A percentile compares a stretch with the other conserved stretches of the same genome.
These are phyloP conservation scores for Microcyclosporella mali DNA, from an alignment of 2,329 filamentous ascomycete genomes.

Conservation along the genomic window DNA sequence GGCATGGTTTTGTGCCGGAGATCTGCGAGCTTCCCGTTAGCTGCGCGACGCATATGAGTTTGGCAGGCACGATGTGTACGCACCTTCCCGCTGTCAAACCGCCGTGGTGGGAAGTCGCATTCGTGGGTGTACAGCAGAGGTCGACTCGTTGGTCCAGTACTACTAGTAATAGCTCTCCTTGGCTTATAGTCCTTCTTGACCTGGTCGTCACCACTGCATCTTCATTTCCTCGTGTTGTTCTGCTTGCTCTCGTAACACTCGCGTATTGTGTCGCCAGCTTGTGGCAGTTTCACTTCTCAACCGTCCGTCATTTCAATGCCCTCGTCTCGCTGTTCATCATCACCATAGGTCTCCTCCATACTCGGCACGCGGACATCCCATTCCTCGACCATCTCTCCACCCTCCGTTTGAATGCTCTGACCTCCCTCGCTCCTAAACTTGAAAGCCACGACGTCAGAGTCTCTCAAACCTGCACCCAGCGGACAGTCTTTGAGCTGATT, in stretches of 20 bases:
- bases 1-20: slow-evolving; percentile 1
- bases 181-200: not conserved
- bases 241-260: not conserved
- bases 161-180: not conserved
- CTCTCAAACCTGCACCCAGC: slow-evolving; percentile 29
- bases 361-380: slow-evolving; percentile 32
- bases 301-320: slow-evolving; percentile 19
- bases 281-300: slow-evolving; percentile 12
- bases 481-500: slow-evolving; percentile 34
- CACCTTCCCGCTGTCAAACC: slow-evolving; percentile 7
- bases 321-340: slow-evolving; percentile 21
- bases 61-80: not conserved
- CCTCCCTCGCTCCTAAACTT: slow-evolving; percentile 25
- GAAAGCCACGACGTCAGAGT: slow-evolving; percentile 32
- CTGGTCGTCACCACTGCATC: not conserved
- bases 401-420: slow-evolving; percentile 7
- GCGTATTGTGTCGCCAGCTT: not conserved
- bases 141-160: too few species aligned
- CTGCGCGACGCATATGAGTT: not conserved
- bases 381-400: slow-evolving; percentile 14
- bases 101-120: not conserved
- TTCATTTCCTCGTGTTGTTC: not conserved
- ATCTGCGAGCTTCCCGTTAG: slow-evolving; percentile 8
- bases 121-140: not conserved
- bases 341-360: slow-evolving; percentile 29